Percentiles rank a stretch among this genome's conserved stretches.
These are phyloP conservation scores for Lichtheimia ornata DNA, from an alignment of 371 early-diverging fungal species.

Conservation along the genomic window DNA sequence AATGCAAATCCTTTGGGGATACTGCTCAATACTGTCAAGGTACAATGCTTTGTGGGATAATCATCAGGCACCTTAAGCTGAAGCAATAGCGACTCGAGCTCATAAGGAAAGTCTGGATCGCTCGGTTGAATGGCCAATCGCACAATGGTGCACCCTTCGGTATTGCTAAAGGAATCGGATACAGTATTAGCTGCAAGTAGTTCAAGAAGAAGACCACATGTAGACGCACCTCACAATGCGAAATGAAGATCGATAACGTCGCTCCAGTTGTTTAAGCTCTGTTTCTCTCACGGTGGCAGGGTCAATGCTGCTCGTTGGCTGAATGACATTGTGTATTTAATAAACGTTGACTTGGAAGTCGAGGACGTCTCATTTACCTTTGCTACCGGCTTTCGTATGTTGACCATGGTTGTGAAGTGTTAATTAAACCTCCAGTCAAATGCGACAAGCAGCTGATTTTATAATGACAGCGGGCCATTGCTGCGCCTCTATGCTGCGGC, in stretches of 20 bases:
- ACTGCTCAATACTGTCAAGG: constrained; percentile 56
- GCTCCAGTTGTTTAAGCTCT: constrained; percentile 19
- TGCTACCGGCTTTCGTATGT: neutral
- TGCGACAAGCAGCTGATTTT: too few species aligned
- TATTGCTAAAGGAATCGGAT: constrained; percentile 15
- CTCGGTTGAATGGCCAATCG: constrained; percentile 56
- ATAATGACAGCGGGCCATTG: too few species aligned
- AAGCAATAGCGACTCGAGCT: constrained; percentile 59
- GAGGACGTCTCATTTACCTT: neutral
- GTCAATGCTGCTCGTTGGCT: neutral
- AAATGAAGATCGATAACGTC: constrained; percentile 23
- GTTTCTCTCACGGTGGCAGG: constrained; percentile 5
- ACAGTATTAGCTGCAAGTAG: neutral
- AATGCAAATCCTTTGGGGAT: constrained; percentile 67
- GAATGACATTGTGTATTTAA: neutral
- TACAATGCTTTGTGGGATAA: constrained; percentile 43
- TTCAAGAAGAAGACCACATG: neutral
- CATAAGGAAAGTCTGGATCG: constrained; percentile 81
- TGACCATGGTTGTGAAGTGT: neutral
- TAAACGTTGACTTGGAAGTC: neutral
- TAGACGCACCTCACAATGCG: constrained; percentile 10
- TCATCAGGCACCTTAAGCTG: constrained; percentile 50
- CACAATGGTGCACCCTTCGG: constrained; percentile 25
- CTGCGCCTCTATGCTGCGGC: too few species aligned
- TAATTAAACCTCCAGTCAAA: too few species aligned